Conservation (phyloP, 2,329 filamentous ascomycete species). For the Penicillium sp. region DNA sequence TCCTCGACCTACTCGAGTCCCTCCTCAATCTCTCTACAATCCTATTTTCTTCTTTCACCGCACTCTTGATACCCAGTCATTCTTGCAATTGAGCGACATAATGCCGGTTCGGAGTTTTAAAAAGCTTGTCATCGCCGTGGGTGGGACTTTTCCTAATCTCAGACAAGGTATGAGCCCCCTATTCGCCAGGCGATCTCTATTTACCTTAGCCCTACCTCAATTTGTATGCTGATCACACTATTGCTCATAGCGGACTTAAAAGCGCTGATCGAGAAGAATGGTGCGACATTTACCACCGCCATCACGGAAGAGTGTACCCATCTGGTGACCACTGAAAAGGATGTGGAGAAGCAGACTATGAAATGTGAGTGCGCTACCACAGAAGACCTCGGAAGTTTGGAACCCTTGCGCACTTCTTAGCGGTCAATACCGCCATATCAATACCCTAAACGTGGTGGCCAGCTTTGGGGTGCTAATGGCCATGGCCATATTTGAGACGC, state of each 20-base stretch:
- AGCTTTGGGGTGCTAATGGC: neutral
- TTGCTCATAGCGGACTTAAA: constrained; percentile 28
- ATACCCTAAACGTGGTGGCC: neutral
- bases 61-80: neutral
- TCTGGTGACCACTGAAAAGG: constrained; percentile 36
- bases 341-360: constrained; percentile 32
- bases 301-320: constrained; percentile 36
- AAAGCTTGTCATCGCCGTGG: constrained; percentile 50
- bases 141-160: constrained; percentile 57
- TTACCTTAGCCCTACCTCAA: constrained; percentile 9
- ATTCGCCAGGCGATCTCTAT: constrained; percentile 5
- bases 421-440: rapidly evolving
- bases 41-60: neutral
- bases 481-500: neutral
- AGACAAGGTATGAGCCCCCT: constrained; percentile 45
- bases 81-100: neutral
- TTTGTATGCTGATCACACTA: constrained; percentile 5
- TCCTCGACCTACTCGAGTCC: too few relatives aligned
- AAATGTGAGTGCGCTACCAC: constrained; percentile 30
- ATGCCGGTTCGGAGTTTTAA: constrained; percentile 31
- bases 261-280: constrained; percentile 30
- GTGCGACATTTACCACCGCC: constrained; percentile 31
- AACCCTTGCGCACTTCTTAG: neutral
- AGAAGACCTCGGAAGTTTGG: neutral
- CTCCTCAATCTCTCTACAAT: neutral